Conservation (phyloP, 2,329 filamentous ascomycete species). For the Pseudocercospora macadamiae region DNA sequence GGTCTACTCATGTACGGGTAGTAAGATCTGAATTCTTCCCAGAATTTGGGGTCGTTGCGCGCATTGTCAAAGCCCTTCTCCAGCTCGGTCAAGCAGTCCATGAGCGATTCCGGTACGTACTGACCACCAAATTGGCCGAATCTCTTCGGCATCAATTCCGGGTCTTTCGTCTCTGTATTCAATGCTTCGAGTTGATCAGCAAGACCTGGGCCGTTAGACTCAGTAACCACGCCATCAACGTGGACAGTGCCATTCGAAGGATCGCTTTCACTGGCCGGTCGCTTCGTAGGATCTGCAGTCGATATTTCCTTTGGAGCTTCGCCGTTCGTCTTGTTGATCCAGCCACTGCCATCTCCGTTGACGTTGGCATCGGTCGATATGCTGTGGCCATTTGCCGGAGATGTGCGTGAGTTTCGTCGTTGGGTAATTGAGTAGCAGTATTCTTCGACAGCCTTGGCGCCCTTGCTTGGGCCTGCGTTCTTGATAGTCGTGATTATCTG, state of each 20-base stretch:
- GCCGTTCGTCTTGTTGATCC: constrained; percentile 36
- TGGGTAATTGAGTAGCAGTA: constrained; percentile 76
- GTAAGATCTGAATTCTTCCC: constrained; percentile 94
- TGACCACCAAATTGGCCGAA: constrained; percentile 97
- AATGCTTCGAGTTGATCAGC: constrained; percentile 84
- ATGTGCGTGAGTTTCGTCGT: constrained; percentile 30
- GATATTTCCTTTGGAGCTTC: constrained; percentile 39
- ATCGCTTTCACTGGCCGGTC: constrained; percentile 35
- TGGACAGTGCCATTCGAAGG: constrained; percentile 58
- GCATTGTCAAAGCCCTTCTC: constrained; percentile 90
- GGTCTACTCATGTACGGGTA: constrained; percentile 97
- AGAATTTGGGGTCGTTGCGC: constrained; percentile 85
- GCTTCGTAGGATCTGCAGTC: constrained; percentile 39
- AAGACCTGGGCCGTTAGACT: constrained; percentile 64
- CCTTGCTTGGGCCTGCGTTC: constrained; percentile 67
- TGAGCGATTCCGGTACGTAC: constrained; percentile 95
- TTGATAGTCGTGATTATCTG: constrained; percentile 86
- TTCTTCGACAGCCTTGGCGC: constrained; percentile 75
- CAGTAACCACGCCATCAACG: constrained; percentile 69
- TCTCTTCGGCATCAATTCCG: constrained; percentile 71
- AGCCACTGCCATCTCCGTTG: constrained; percentile 40
- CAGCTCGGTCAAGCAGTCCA: constrained; percentile 92
- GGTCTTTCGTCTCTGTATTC: constrained; percentile 61
- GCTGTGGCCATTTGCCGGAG: constrained; percentile 29
- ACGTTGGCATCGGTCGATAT: constrained; percentile 39